Conservation (phyloP, 2,329 filamentous ascomycete genomes). For the Aspergillus costaricaensis region DNA sequence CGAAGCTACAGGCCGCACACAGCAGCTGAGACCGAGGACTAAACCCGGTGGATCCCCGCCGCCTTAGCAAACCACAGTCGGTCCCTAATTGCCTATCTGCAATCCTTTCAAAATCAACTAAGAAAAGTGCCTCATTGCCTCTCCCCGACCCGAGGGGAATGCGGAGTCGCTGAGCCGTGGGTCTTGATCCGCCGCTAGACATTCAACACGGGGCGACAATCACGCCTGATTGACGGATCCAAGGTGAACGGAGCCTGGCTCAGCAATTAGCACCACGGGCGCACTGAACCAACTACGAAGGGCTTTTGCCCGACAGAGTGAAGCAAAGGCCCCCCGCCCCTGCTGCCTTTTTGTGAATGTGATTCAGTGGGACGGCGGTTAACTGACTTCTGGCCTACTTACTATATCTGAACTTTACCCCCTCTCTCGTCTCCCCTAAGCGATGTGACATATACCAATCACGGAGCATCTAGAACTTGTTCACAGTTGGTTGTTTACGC, state of each 20-base stretch:
- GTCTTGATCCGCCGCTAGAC: constrained; percentile 30
- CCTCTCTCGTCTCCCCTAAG: background rate
- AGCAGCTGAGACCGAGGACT: constrained; percentile 19
- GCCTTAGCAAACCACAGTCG: background rate
- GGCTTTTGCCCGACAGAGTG: constrained; percentile 12
- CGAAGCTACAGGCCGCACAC: constrained; percentile 8
- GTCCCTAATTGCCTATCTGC: background rate
- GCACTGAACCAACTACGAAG: constrained; percentile 4
- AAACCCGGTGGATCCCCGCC: background rate
- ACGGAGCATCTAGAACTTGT: background rate
- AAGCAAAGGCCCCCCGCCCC: constrained; percentile 15
- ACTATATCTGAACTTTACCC: background rate
- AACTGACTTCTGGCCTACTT: constrained; percentile 5
- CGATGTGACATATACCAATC: constrained; percentile 13
- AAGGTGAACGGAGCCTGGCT: constrained; percentile 16
- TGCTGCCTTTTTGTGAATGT: constrained; percentile 11
- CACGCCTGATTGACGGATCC: constrained; percentile 23
- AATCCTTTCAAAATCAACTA: background rate
- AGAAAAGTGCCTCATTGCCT: background rate
- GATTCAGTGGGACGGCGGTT: constrained; percentile 23
- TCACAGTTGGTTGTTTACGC: background rate
- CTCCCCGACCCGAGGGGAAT: background rate
- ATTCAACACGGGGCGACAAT: constrained; percentile 16
- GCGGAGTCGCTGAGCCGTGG: constrained; percentile 28
- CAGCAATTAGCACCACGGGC: constrained; percentile 18